These are phyloP conservation scores for Echinochloa phyllopogon DNA, from an alignment of 176 grass and related monocot species.

Conservation along the genomic window DNA sequence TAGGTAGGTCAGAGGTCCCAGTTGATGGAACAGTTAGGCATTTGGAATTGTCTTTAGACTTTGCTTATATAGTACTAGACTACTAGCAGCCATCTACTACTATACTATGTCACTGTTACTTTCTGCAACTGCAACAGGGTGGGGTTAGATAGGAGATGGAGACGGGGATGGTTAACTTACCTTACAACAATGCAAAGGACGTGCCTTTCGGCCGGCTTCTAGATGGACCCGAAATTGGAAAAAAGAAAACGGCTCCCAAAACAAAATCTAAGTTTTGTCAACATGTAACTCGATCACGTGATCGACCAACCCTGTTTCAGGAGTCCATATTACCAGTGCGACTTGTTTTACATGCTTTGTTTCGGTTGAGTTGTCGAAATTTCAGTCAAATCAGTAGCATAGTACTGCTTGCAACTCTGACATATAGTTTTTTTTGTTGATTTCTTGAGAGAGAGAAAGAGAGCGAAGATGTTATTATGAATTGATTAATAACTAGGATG, in stretches of 20 bases:
- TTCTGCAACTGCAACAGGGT: neutral
- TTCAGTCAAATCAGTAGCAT: neutral
- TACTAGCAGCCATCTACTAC: neutral
- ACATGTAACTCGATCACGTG: neutral
- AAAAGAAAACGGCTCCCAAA: neutral
- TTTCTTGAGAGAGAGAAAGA: neutral
- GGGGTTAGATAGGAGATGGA: slow-evolving; percentile 45
- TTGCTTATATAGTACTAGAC: neutral
- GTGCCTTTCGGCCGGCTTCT: slow-evolving; percentile 35
- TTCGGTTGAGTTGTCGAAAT: neutral
- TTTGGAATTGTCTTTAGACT: slow-evolving; percentile 23
- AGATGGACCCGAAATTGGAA: slow-evolving; percentile 27
- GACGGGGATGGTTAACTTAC: slow-evolving; percentile 39
- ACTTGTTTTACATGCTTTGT: neutral
- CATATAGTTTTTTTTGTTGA: neutral
- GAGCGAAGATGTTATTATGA: too few species aligned
- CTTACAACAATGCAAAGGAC: neutral
- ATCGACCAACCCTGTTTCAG: neutral
- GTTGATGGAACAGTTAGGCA: slow-evolving; percentile 43
- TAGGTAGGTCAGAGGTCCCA: slow-evolving; percentile 44
- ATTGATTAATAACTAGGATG: neutral
- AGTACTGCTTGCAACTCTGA: neutral
- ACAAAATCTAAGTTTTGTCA: neutral
- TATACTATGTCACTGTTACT: neutral
- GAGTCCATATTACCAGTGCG: neutral